A percentile compares a stretch with the other conserved stretches of the same genome.
Evolutionary conservation across 2,329 filamentous ascomycete species (phyloP).

Genomic region (Metarhizium anisopliae): DNA sequence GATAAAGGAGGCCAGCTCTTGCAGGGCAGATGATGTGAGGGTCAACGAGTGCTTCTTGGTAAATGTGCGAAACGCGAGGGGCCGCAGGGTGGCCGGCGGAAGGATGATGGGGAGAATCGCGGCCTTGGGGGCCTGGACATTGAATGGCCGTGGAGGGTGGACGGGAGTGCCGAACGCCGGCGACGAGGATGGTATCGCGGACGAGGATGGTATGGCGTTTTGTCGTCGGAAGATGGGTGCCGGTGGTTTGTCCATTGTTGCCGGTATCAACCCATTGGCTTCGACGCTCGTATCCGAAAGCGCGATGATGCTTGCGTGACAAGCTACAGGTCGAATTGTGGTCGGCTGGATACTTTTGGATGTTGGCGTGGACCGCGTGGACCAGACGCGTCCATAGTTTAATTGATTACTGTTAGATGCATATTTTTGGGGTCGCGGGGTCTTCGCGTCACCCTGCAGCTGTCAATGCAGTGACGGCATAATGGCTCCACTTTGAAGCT

Average conservation of each 20-base stretch:
- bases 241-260: slow-evolving; percentile 29
- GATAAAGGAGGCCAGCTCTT: slow-evolving; percentile 79
- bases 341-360: neutral
- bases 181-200: slow-evolving; percentile 75
- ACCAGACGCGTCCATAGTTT: slow-evolving; percentile 20
- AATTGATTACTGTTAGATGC: slow-evolving; percentile 22
- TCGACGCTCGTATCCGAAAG: neutral
- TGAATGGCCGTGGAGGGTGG: slow-evolving; percentile 64
- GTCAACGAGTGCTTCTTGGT: slow-evolving; percentile 97
- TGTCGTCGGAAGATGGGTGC: slow-evolving; percentile 28
- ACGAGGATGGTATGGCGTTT: slow-evolving; percentile 28
- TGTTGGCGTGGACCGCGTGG: slow-evolving; percentile 20
- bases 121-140: slow-evolving; percentile 42
- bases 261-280: neutral
- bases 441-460: slow-evolving; percentile 1
- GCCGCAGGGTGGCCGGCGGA: slow-evolving; percentile 76
- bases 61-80: slow-evolving; percentile 88
- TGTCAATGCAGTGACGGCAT: neutral
- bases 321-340: too few relatives aligned
- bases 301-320: too few relatives aligned
- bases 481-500: neutral
- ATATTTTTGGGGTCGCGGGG: slow-evolving; percentile 12
- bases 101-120: slow-evolving; percentile 81
- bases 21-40: slow-evolving; percentile 76
- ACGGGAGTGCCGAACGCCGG: slow-evolving; percentile 83